These are phyloP conservation scores for Paramyrothecium sp. DNA, from an alignment of 2,329 filamentous ascomycete species.

Conservation along the genomic window DNA sequence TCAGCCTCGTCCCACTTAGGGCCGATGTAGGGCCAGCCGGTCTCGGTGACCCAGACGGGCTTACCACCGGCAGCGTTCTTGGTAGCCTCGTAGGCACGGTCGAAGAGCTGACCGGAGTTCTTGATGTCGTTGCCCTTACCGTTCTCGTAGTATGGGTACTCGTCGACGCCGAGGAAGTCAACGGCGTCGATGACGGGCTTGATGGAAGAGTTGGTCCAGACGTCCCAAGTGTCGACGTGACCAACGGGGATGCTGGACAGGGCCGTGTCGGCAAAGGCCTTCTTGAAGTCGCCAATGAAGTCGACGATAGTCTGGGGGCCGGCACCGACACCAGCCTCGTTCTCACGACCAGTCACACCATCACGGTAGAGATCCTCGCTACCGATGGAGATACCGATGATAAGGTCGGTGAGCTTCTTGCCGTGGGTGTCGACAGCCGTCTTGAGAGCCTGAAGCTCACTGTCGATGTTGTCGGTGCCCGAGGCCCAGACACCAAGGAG, in stretches of 20 bases:
- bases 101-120: slow-evolving; percentile 54
- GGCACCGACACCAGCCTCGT: slow-evolving; percentile 60
- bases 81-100: slow-evolving; percentile 43
- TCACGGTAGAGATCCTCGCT: slow-evolving; percentile 67
- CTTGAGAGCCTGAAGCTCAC: slow-evolving; percentile 60
- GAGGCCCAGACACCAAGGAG: slow-evolving; percentile 66
- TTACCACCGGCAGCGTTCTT: slow-evolving; percentile 46
- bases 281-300: slow-evolving; percentile 66
- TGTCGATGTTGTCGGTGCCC: slow-evolving; percentile 51
- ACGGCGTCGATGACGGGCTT: slow-evolving; percentile 58
- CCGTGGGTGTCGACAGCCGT: slow-evolving; percentile 55
- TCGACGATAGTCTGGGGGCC: slow-evolving; percentile 56
- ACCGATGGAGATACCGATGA: slow-evolving; percentile 65
- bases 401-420: slow-evolving; percentile 49
- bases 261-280: slow-evolving; percentile 47
- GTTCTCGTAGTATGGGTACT: slow-evolving; percentile 66
- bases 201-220: slow-evolving; percentile 59
- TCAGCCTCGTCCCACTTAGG: slow-evolving; percentile 52
- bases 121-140: slow-evolving; percentile 54
- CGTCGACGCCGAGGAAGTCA: slow-evolving; percentile 65
- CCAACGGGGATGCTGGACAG: slow-evolving; percentile 53
- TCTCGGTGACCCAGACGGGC: slow-evolving; percentile 63
- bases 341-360: slow-evolving; percentile 59
- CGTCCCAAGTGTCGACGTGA: slow-evolving; percentile 69
- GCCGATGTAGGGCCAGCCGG: slow-evolving; percentile 62